Evolutionary conservation across 148 eudicot genomes (phyloP).

Genomic region (Fagopyrum tataricum): DNA sequence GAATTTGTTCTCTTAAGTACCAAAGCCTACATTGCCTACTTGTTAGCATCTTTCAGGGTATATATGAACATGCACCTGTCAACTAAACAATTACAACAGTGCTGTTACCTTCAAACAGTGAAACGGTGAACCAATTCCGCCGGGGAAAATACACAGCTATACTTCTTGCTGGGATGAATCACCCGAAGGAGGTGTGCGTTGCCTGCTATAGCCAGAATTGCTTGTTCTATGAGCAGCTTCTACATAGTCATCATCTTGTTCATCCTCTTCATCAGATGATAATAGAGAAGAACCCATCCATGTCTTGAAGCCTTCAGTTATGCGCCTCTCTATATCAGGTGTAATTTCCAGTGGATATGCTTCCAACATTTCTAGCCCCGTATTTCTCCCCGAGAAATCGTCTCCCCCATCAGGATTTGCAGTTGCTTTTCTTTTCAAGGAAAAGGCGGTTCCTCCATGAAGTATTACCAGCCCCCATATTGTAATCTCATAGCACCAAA

Average conservation of each 20-base stretch:
- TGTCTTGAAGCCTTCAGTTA: slow-evolving; percentile 73
- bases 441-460: slow-evolving; percentile 55
- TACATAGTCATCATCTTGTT: slow-evolving; percentile 40
- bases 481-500: slow-evolving; percentile 88
- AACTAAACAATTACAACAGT: not conserved
- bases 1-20: not conserved
- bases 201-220: not conserved
- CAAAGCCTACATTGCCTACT: not conserved
- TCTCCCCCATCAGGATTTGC: slow-evolving; percentile 50
- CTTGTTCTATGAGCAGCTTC: slow-evolving; percentile 29
- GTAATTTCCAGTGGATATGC: slow-evolving; percentile 50
- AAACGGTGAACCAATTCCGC: not conserved
- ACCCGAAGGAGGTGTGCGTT: not conserved
- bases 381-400: slow-evolving; percentile 42
- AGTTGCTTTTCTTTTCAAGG: slow-evolving; percentile 67
- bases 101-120: not conserved
- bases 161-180: slow-evolving; percentile 4
- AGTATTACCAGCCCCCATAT: slow-evolving; percentile 81
- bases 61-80: not conserved
- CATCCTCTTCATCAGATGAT: slow-evolving; percentile 92
- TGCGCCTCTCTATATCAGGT: slow-evolving; percentile 85
- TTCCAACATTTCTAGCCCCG: slow-evolving; percentile 83
- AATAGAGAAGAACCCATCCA: slow-evolving; percentile 92
- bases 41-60: not conserved
- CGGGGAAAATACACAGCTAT: not conserved